A percentile compares a stretch with the other conserved stretches of the same genome.
phyloP scores from a whole-genome alignment of 441 rosid genomes.

The Syzygium syzygioides region DNA sequence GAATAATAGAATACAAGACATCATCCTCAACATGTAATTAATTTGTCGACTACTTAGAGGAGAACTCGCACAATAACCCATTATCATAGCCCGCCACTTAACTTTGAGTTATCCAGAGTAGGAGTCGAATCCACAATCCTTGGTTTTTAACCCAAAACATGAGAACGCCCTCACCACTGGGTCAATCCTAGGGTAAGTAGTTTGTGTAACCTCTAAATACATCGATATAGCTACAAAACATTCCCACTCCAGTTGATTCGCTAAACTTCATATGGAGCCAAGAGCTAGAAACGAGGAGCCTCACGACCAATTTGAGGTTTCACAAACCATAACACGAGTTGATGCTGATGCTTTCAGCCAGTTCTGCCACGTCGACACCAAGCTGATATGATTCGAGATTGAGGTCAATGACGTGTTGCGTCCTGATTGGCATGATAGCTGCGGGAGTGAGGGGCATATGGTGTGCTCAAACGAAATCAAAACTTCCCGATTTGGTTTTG shows the following conservation, averaged over 20 bases:
- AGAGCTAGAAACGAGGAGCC: background rate
- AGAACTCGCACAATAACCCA: background rate
- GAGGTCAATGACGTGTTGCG: slow-evolving; percentile 14
- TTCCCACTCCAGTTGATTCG: background rate
- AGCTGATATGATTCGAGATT: slow-evolving; percentile 15
- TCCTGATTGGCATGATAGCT: slow-evolving; percentile 13
- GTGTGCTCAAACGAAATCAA: background rate
- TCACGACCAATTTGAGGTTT: background rate
- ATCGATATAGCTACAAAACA: background rate
- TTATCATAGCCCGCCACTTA: background rate
- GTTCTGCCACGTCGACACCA: background rate
- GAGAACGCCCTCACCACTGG: background rate
- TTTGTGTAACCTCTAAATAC: background rate
- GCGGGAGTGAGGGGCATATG: background rate
- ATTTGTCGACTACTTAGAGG: background rate
- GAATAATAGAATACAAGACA: no score
- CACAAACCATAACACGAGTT: background rate
- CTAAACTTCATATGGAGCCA: background rate
- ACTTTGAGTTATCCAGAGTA: background rate
- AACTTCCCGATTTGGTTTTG: background rate
- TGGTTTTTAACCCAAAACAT: background rate
- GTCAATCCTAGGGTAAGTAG: background rate
- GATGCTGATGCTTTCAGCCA: background rate
- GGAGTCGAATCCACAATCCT: background rate
- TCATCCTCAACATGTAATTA: background rate